phyloP scores from a whole-genome alignment of 179 eudicot species.

The Dionaea muscipula region DNA sequence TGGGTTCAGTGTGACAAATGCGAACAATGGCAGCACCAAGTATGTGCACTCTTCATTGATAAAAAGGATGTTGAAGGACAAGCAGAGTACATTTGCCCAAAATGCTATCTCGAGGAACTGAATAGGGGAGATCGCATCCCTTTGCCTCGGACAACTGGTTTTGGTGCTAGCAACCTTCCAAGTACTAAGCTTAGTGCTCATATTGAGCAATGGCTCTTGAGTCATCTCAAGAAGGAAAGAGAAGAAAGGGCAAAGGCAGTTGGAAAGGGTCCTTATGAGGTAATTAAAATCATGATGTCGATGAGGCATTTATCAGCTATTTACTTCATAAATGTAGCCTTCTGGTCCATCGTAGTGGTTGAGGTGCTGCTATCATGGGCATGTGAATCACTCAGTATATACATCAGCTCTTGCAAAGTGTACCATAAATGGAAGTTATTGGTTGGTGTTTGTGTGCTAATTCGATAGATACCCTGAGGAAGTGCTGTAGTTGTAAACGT shows the following conservation, averaged over 20 bases:
- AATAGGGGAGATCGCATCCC: slow-evolving; percentile 32
- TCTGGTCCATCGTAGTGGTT: no score
- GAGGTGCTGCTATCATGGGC: no score
- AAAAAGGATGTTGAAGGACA: slow-evolving; percentile 55
- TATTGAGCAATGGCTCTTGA: slow-evolving; percentile 58
- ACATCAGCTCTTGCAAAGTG: no score
- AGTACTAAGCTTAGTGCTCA: slow-evolving; percentile 64
- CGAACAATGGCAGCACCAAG: slow-evolving; percentile 82
- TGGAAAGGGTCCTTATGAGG: slow-evolving; percentile 46
- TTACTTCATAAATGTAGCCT: no score
- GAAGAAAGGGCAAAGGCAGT: slow-evolving; percentile 47
- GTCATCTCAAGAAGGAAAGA: slow-evolving; percentile 53
- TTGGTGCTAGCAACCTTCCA: slow-evolving; percentile 64
- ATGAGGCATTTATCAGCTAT: no score
- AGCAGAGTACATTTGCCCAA: slow-evolving; percentile 60
- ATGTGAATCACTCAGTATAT: no score
- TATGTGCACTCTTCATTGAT: slow-evolving; percentile 73
- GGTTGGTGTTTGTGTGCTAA: no score
- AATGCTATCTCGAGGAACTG: slow-evolving; percentile 48
- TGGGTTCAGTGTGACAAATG: slow-evolving; percentile 96
- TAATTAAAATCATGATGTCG: slow-evolving; percentile 13
- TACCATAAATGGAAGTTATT: no score
- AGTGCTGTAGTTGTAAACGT: no score
- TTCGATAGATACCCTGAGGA: no score
- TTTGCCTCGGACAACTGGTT: slow-evolving; percentile 33